Evolutionary conservation across 345 rosid genomes (phyloP), one percentile per base, ranked within the genome.

Genomic region (Hypericum perforatum): DNA sequence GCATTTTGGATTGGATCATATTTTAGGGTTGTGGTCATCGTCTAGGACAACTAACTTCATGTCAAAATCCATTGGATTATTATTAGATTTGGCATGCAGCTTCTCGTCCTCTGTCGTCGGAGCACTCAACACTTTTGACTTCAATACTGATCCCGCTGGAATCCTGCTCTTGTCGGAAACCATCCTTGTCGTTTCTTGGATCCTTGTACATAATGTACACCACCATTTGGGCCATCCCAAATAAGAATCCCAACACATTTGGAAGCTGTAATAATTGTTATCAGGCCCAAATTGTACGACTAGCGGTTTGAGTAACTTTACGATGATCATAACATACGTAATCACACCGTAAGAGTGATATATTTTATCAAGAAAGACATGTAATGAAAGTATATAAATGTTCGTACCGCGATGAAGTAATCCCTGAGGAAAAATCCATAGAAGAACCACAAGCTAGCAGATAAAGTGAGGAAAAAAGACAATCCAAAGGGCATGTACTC

Each of bases 401-500:
- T 46, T 7, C 50, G 7, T 7, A 46, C 50, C 6, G 50, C 50
- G 3, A 46, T 46, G 29, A 13, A 46, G 50, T 46, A 46, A 46
- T 46, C 50, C 9, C 22, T 12, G 16, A 46, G 29, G 16, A 46
- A 32, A 46, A 46, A 32, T n/a, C 50, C 50, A 12, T 46, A 46
- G 50, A 46, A 46, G 50, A 46, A 46, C 50, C 50, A 46, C 7
- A 32, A 16, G 9, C 22, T 46, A 10, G 50, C 50, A 13, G 29
- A 46, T 4, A 46, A 32, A 5, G 50, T 46, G 14, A 46, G 50
- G 16, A 46, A 46, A 10, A 46, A 6, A 8, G 50, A 46, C 50
- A 46, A 13, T n/a, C 29, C 15, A 13, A 46, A 46, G 3, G 50
- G 50, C 50, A 46, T 46, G 50, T 46, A 46, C 50, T 46, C 50